Evolutionary conservation across 441 rosid species (phyloP).

Genomic region (Aleurites moluccanus): DNA sequence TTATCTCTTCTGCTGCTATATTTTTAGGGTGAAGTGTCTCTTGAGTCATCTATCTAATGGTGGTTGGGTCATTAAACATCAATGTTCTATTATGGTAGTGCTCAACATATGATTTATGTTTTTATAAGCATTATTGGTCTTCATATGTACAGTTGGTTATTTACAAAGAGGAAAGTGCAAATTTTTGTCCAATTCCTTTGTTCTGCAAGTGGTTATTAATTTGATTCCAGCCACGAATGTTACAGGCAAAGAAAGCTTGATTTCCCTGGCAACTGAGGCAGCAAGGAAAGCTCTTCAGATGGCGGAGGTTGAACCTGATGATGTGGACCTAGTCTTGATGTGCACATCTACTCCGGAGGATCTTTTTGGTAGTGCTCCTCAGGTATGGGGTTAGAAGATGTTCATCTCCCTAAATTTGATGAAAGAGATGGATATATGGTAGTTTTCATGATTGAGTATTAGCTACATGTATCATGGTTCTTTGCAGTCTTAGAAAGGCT

Average conservation of each 20-base stretch:
- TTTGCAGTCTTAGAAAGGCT: conserved; percentile 9
- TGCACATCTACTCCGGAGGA: conserved; percentile 94
- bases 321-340: conserved; percentile 86
- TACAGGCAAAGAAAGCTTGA: conserved; percentile 78
- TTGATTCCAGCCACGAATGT: conserved; percentile 15
- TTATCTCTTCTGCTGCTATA: neutral
- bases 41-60: neutral
- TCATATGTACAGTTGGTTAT: conserved; percentile 2
- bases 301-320: conserved; percentile 81
- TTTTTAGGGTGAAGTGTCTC: conserved; percentile 3
- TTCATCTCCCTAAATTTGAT: conserved; percentile 12
- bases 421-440: neutral
- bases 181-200: conserved; percentile 11
- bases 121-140: neutral
- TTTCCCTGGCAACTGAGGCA: conserved; percentile 65
- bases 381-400: conserved; percentile 42
- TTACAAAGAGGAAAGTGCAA: neutral
- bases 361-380: conserved; percentile 90
- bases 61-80: conserved; percentile 2
- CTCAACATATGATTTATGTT: neutral
- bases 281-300: conserved; percentile 86
- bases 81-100: neutral
- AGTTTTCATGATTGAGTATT: conserved; percentile 6
- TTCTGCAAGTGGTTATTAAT: conserved; percentile 5
- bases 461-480: conserved; percentile 13